Base-by-base conservation (phyloP, 352 stramenopile genomes). In the Pythium dissimile region DNA sequence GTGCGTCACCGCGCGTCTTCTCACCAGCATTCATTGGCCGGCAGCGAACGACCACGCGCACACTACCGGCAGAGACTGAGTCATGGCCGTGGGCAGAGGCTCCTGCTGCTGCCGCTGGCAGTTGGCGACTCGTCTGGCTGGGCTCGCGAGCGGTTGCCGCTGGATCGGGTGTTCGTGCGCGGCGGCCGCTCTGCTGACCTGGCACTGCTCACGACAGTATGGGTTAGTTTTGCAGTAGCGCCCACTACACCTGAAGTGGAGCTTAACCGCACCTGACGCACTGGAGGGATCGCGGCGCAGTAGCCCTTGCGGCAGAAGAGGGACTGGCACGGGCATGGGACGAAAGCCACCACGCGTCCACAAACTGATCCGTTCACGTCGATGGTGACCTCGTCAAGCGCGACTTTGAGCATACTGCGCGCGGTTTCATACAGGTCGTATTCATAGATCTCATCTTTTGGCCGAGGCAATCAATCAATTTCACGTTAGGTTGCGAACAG, bases 31-130 rank as follows among this genome's bases (percentile, higher is more conserved):
- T 89, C 72, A 89, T 74, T 23, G 82, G 82, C 11, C 82, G 74
- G 35, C 75, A 85, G 23, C 82, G 73, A 48, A 85, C 69, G 8
- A 85, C 77, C 21, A 89, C 82, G 5, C 77, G 77, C 23, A 92
- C 77, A 2, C 65, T 71, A 21, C 47, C 52, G 24, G 10, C 61
- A 62, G 50, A n/a, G 24, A 43, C 16, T 53, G 38, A 11, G 4
- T 45, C 43, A 27, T 26, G 13, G 46, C 10, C 42, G 46, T n/a
- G 6, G 39, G 16, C 27, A 15, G 35, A 15, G 5, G 15, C 20
- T 6, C 28, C 30, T 18, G n/a, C 11, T 23, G 28, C 30, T 10
- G 46, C 31, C 3, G 24, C 37, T 20, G 16, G 12, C 21, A 27
- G 16, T 18, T 34, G 48, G 23, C 48, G 48, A 16, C 30, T 21